Evolutionary conservation across 2,329 filamentous ascomycete genomes (phyloP).

Genomic region (Dothideomycetidae sp.): DNA sequence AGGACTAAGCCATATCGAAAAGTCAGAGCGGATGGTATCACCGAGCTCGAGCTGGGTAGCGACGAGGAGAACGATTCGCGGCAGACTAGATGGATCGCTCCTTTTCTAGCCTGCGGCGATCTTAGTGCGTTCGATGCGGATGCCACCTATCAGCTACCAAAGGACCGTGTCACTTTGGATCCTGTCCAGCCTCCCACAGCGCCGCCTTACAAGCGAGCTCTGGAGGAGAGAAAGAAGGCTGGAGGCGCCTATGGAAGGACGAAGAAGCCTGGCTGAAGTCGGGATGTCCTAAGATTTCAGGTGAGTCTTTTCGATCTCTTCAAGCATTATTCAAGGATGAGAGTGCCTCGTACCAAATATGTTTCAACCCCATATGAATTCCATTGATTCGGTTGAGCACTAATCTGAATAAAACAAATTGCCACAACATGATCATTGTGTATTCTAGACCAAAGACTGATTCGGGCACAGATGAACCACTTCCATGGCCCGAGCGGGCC

Average conservation of each 20-base stretch:
- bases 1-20: slow-evolving; percentile 18
- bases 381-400: too few species aligned
- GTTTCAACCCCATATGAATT: too few species aligned
- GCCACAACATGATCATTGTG: too few species aligned
- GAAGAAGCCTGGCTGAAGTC: slow-evolving; percentile 23
- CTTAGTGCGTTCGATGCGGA: slow-evolving; percentile 90
- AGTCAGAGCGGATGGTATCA: slow-evolving; percentile 32
- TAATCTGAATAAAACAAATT: too few species aligned
- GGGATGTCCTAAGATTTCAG: too few species aligned
- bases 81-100: slow-evolving; percentile 68
- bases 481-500: too few species aligned
- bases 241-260: slow-evolving; percentile 69
- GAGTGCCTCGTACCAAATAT: too few species aligned
- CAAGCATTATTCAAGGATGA: too few species aligned
- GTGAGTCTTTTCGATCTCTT: too few species aligned
- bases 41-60: slow-evolving; percentile 33
- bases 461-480: too few species aligned
- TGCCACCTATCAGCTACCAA: slow-evolving; percentile 79
- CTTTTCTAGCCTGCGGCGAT: slow-evolving; percentile 95
- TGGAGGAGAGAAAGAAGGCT: slow-evolving; percentile 65
- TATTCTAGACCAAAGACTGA: too few species aligned
- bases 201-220: slow-evolving; percentile 80
- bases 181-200: slow-evolving; percentile 92
- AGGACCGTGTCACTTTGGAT: slow-evolving; percentile 73
- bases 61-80: slow-evolving; percentile 27